Base-by-base conservation (phyloP, 352 stramenopile genomes). In the Phytopythium boreale region DNA sequence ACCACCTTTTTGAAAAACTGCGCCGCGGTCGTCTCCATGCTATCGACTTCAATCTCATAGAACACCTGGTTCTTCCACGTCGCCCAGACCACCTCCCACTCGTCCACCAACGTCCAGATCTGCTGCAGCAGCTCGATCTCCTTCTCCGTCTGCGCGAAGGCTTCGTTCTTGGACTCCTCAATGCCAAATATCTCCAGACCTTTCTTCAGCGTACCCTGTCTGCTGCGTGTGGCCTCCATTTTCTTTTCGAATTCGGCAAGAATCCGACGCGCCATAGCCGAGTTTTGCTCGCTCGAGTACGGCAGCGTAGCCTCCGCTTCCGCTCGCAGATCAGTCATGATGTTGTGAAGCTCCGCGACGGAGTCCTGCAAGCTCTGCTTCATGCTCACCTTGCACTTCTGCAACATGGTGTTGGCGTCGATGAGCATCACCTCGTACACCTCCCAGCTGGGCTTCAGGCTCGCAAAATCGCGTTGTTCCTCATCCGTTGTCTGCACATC, bases 381-480 rank as follows among this genome's bases (percentile, higher is more conserved):
- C 95, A 98, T 98, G 56, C 89, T 97, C 22, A 96, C 70, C 77
- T 98, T 98, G 71, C 86, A 93, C 61, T 97, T 97, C 56, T 97
- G 89, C 36, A 98, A 66, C 78, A 95, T 93, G 29, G 85, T 84
- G 49, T 98, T 95, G 0, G 88, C 83, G 50, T 96, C 83, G 4
- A 88, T 75, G 20, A 97, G 69, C 79, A 95, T 92, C 10, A 71
- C 72, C 64, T 96, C 82, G 60, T 96, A 98, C 5, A 73, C 68
- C 62, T 96, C 81, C 90, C 91, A 97, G 41, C 87, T 82, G 1
- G 81, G 58, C 39, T 84, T 79, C 26, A 97, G 47, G 29, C 89
- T 90, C 8, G 67, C 62, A 0, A 96, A 65, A 39, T 93, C 86
- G 10, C 80, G 80, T 27, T 90, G 79, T 63, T 97, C 90, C 26